Percentiles rank a stretch among this genome's conserved stretches.
These are phyloP conservation scores for Cucurbita ficifolia DNA, from an alignment of 306 rosid genomes.

Conservation along the genomic window DNA sequence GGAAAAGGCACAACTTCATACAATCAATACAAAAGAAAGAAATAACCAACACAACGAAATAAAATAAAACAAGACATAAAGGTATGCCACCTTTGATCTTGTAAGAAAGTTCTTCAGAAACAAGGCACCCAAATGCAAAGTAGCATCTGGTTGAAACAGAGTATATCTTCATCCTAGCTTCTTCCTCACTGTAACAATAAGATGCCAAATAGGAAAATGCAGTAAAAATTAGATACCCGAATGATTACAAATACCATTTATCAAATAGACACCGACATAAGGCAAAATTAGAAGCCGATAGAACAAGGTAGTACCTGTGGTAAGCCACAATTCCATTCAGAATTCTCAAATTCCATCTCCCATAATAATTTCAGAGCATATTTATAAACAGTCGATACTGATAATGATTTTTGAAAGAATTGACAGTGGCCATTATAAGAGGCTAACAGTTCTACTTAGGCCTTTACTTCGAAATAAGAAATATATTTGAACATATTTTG, in stretches of 20 bases:
- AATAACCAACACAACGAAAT: neutral
- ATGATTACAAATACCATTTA: neutral
- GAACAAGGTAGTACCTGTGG: neutral
- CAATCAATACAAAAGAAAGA: neutral
- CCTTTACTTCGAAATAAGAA: neutral
- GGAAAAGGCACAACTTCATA: neutral
- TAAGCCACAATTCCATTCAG: neutral
- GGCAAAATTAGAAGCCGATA: neutral
- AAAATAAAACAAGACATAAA: neutral
- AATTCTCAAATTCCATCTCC: neutral
- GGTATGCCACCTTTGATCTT: conserved; percentile 76
- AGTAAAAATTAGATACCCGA: neutral
- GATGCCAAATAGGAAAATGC: neutral
- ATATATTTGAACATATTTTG: neutral
- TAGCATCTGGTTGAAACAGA: conserved; percentile 86
- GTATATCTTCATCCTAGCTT: conserved; percentile 86
- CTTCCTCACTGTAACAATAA: conserved; percentile 50
- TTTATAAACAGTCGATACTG: conserved; percentile 22
- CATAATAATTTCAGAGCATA: neutral
- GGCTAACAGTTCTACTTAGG: neutral
- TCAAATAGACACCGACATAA: neutral
- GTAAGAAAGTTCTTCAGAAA: conserved; percentile 63
- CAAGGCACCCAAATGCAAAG: conserved; percentile 84
- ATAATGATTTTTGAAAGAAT: conserved; percentile 7
- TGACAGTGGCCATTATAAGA: neutral